These are phyloP conservation scores for Ganoderma multipileum DNA, from an alignment of 1,284 basidiomycete genomes.

Conservation along the genomic window DNA sequence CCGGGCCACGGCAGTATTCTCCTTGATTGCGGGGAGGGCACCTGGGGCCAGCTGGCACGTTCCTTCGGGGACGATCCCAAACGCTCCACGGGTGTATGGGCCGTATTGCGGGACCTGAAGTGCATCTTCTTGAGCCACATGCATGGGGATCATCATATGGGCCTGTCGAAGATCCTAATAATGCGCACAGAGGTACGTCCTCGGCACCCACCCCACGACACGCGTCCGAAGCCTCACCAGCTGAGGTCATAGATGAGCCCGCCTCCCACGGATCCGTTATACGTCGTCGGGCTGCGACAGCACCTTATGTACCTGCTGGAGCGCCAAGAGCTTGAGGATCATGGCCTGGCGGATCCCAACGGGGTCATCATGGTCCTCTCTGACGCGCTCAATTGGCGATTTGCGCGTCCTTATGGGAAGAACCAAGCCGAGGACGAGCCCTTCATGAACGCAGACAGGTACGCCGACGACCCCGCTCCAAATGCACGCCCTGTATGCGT, in stretches of 20 bases:
- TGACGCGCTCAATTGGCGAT: slow-evolving; percentile 59
- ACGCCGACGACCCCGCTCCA: slow-evolving; percentile 7
- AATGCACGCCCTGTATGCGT: slow-evolving; percentile 5
- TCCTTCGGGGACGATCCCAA: slow-evolving; percentile 70
- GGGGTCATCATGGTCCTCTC: slow-evolving; percentile 62
- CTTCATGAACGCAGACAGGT: slow-evolving; percentile 26
- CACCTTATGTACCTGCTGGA: slow-evolving; percentile 73
- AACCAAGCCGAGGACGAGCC: slow-evolving; percentile 41
- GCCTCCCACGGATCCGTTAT: slow-evolving; percentile 67
- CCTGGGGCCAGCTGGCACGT: slow-evolving; percentile 87
- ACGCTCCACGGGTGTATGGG: slow-evolving; percentile 52
- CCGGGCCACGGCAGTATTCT: slow-evolving; percentile 75
- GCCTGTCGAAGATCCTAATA: slow-evolving; percentile 76
- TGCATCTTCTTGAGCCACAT: slow-evolving; percentile 91
- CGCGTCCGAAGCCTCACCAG: slow-evolving; percentile 6
- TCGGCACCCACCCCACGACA: slow-evolving; percentile 15
- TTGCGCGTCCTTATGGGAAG: slow-evolving; percentile 47
- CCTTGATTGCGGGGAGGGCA: slow-evolving; percentile 93
- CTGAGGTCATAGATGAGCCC: slow-evolving; percentile 57
- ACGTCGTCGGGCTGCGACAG: slow-evolving; percentile 66
- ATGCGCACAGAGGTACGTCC: slow-evolving; percentile 72
- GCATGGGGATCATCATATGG: slow-evolving; percentile 94
- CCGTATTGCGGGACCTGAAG: slow-evolving; percentile 75
- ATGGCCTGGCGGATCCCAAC: slow-evolving; percentile 61
- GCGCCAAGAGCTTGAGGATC: slow-evolving; percentile 66